Percentiles rank a stretch among this genome's conserved stretches.
phyloP scores from a whole-genome alignment of 164 flowering plant genomes.

The Euptelea pleiosperma region DNA sequence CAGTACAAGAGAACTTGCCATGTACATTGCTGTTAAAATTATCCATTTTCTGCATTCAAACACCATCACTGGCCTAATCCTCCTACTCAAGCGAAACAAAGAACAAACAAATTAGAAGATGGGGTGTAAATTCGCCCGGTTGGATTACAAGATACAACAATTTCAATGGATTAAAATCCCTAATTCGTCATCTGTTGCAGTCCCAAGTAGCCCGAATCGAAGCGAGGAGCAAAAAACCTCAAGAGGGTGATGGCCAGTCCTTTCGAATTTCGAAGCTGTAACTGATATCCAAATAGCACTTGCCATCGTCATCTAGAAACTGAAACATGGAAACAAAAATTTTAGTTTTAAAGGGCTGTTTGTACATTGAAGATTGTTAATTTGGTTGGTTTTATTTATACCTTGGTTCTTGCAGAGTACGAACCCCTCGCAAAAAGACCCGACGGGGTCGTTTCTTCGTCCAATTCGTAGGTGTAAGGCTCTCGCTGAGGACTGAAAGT shows the following conservation, averaged over 20 bases:
- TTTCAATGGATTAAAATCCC: background rate
- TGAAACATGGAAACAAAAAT: slow-evolving; percentile 13
- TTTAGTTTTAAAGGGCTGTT: background rate
- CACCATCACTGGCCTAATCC: slow-evolving; percentile 1
- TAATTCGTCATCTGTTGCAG: background rate
- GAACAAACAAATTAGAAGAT: no score
- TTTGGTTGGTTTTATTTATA: slow-evolving; percentile 8
- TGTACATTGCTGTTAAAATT: background rate
- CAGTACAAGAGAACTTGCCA: background rate
- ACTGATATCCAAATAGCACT: slow-evolving; percentile 50
- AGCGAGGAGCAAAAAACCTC: background rate
- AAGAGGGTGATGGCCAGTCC: slow-evolving; percentile 36
- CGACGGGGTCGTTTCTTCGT: slow-evolving; percentile 49
- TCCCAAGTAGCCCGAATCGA: background rate
- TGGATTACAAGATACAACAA: slow-evolving; percentile 12
- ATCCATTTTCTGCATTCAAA: background rate
- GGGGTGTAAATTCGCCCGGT: no score
- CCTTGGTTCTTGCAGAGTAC: slow-evolving; percentile 52
- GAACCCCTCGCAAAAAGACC: slow-evolving; percentile 52
- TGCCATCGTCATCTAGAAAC: slow-evolving; percentile 54
- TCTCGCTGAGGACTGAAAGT: slow-evolving; percentile 55
- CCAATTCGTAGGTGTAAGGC: slow-evolving; percentile 41
- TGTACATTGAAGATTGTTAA: background rate
- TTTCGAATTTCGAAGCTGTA: slow-evolving; percentile 54
- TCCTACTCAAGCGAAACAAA: background rate